These are phyloP conservation scores for Trametes pubescens DNA, from an alignment of 1,284 basidiomycete species.

Conservation along the genomic window DNA sequence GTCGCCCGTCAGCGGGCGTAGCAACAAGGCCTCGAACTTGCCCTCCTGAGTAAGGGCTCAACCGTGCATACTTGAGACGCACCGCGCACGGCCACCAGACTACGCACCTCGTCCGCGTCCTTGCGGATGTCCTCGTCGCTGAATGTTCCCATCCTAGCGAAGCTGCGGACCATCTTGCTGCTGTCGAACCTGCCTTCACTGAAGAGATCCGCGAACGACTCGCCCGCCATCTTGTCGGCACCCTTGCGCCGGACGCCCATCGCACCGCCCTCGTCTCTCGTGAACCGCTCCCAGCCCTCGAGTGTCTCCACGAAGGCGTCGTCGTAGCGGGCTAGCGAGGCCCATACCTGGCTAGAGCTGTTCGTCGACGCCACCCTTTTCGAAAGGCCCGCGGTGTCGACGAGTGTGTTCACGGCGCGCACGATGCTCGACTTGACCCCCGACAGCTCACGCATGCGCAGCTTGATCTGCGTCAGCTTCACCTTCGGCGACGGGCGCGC, in stretches of 20 bases:
- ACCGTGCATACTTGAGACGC: slow-evolving; percentile 8
- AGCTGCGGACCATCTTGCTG: slow-evolving; percentile 79
- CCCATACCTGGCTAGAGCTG: slow-evolving; percentile 66
- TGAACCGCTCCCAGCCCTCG: slow-evolving; percentile 65
- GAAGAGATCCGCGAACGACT: slow-evolving; percentile 55
- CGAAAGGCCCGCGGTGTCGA: slow-evolving; percentile 52
- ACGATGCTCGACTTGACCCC: slow-evolving; percentile 59
- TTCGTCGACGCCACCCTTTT: slow-evolving; percentile 37
- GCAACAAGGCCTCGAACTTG: slow-evolving; percentile 52
- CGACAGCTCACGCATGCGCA: slow-evolving; percentile 66
- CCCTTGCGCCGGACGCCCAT: slow-evolving; percentile 50
- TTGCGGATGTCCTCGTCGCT: slow-evolving; percentile 45
- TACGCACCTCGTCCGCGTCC: slow-evolving; percentile 44
- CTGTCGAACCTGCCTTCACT: slow-evolving; percentile 69
- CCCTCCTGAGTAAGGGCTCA: slow-evolving; percentile 43
- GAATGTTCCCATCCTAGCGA: slow-evolving; percentile 64
- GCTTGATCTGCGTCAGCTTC: slow-evolving; percentile 57
- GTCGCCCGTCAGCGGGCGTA: slow-evolving; percentile 54
- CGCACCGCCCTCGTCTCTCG: slow-evolving; percentile 51
- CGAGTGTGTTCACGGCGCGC: slow-evolving; percentile 61
- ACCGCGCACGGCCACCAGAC: slow-evolving; percentile 8
- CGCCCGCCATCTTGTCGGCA: slow-evolving; percentile 48
- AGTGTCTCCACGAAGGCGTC: slow-evolving; percentile 70
- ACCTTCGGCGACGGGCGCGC: slow-evolving; percentile 40
- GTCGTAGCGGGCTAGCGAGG: slow-evolving; percentile 79